Conservation (phyloP, 139 green algal species). For the Medakamo hakoo region DNA sequence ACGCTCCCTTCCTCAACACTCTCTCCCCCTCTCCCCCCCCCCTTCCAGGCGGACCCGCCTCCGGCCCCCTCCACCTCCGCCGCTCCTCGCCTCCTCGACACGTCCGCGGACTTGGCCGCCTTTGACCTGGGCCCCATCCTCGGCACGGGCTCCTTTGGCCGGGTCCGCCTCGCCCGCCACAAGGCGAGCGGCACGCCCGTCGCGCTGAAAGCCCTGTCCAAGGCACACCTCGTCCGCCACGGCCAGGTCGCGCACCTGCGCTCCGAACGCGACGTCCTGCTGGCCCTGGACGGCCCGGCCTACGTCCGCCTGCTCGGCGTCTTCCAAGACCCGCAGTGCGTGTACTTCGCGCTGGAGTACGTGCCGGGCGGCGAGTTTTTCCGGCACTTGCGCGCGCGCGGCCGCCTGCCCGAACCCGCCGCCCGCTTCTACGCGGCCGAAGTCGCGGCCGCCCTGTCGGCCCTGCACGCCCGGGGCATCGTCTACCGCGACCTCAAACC, state of each 20-base stretch:
- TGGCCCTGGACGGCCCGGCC: slow-evolving; percentile 36
- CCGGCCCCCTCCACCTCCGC: no score
- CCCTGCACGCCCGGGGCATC: slow-evolving; percentile 39
- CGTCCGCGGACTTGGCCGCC: no score
- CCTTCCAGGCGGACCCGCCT: background rate
- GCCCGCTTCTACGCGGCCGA: slow-evolving; percentile 54
- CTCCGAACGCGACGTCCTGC: slow-evolving; percentile 45
- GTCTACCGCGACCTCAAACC: slow-evolving; percentile 61
- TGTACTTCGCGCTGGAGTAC: slow-evolving; percentile 71
- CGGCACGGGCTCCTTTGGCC: slow-evolving; percentile 57
- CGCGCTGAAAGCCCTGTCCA: slow-evolving; percentile 60
- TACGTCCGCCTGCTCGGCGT: slow-evolving; percentile 33
- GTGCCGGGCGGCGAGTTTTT: slow-evolving; percentile 68
- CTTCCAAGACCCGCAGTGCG: slow-evolving; percentile 53
- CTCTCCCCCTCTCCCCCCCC: background rate
- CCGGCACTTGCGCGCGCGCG: slow-evolving; percentile 22
- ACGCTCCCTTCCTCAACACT: no score
- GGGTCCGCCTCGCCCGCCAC: slow-evolving; percentile 42
- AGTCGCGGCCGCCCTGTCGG: slow-evolving; percentile 41
- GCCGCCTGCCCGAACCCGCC: slow-evolving; percentile 22
- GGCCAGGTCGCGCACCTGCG: slow-evolving; percentile 49
- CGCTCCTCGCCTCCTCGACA: no score
- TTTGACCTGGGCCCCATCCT: slow-evolving; percentile 40
- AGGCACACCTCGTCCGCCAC: slow-evolving; percentile 50
- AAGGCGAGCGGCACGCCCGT: slow-evolving; percentile 14